Base-by-base conservation (phyloP, 1,139 yeast species). In the Sugiyamaella sp. region DNA sequence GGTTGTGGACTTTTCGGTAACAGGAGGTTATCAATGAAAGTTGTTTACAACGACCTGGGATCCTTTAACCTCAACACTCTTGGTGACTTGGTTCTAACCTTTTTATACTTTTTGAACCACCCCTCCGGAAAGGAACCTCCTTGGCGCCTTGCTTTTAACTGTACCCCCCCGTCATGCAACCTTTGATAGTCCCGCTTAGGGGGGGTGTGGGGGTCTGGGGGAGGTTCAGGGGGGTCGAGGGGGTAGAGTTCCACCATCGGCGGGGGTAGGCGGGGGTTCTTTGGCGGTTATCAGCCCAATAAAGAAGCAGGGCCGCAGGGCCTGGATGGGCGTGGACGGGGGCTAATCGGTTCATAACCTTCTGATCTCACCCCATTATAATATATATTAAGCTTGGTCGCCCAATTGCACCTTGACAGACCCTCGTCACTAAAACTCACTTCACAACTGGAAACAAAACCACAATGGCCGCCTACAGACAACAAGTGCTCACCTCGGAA, bases 401-500 rank as follows among this genome's bases (percentile, higher is more conserved):
- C 17, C 10, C 29, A 40, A 25, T 25, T 16, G 29, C 29, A 24
- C n/a, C n/a, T n/a, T n/a, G n/a, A n/a, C n/a, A n/a, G n/a, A n/a
- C n/a, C n/a, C n/a, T n/a, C n/a, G 10, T 24, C 5, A 24, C 27
- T 20, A 49, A 49, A 21, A 40, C 39, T 17, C 8, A 8, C n/a
- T 19, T 22, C 17, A 35, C 12, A 45, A 35, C 12, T 33, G 4
- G 10, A 24, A n/a, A n/a, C n/a, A n/a, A n/a, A n/a, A n/a, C n/a
- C 42, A 55, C 45, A 51, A 40, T 45, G 46, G 56, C 54, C 20
- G 56, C 54, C 20, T 54, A 57, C 46, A 50, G 60, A 51, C 54
- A 59, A 57, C 57, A 49, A 19, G 57, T 63, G 42, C 60, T 63
- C 43, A 59, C 66, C 35, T 47, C 57, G 14, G 57, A 60, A 40